phyloP scores from a whole-genome alignment of 73 alveolate species.

The Paraurostyla sp. region DNA sequence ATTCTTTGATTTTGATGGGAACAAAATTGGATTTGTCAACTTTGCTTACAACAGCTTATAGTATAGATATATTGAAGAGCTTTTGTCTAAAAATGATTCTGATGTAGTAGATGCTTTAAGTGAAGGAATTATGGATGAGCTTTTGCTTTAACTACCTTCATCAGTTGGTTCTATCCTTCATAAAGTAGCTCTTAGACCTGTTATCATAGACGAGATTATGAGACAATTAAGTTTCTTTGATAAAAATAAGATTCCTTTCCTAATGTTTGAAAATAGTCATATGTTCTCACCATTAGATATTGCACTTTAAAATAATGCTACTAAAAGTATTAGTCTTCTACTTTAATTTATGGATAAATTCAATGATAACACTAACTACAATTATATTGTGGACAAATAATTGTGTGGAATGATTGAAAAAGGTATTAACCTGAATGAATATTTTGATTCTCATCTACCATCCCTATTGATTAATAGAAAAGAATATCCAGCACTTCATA shows the following conservation, averaged over 20 bases:
- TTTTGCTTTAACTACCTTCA: background rate
- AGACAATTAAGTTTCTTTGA: background rate
- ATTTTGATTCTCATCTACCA: background rate
- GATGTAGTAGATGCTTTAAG: background rate
- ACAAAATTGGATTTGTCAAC: background rate
- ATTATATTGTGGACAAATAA: background rate
- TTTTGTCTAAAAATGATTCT: background rate
- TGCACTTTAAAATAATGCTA: background rate
- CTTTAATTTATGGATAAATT: background rate
- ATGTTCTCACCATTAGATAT: background rate
- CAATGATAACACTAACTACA: background rate
- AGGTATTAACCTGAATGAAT: background rate
- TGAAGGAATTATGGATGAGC: background rate
- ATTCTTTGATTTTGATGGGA: background rate
- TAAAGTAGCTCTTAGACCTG: background rate
- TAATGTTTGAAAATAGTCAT: background rate
- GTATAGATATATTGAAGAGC: background rate
- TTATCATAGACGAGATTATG: background rate
- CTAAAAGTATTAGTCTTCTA: background rate
- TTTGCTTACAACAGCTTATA: background rate
- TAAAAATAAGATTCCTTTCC: background rate
- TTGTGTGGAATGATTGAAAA: background rate
- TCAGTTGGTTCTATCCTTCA: background rate
- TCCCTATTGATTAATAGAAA: background rate
- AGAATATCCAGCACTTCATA: background rate